phyloP scores from a whole-genome alignment of 129 eudicot genomes.

The Arctium minus region DNA sequence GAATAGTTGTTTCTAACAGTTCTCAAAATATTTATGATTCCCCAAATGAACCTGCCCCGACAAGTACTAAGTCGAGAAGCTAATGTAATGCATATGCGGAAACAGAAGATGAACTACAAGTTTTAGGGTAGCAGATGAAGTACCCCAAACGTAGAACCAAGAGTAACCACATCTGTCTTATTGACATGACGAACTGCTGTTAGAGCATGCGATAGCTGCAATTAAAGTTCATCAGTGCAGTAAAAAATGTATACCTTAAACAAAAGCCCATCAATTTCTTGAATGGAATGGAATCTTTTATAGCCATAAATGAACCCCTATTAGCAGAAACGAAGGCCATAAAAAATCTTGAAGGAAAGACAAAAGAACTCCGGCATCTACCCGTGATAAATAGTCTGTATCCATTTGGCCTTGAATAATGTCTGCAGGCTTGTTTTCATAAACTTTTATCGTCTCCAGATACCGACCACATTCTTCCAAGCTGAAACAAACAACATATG shows the following conservation, averaged over 20 bases:
- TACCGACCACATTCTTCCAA: slow-evolving; percentile 99
- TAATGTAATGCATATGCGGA: not conserved
- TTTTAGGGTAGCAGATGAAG: not conserved
- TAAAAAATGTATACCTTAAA: not conserved
- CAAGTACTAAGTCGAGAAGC: not conserved
- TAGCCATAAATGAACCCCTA: not conserved
- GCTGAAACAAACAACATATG: slow-evolving; percentile 34
- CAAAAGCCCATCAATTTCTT: not conserved
- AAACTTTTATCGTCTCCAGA: slow-evolving; percentile 90
- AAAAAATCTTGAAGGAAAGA: not conserved
- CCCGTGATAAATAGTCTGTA: slow-evolving; percentile 89
- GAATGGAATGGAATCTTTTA: not conserved
- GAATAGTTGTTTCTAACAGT: not conserved
- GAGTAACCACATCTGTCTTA: slow-evolving; percentile 97
- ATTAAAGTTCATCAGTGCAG: slow-evolving; percentile 11
- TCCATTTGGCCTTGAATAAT: slow-evolving; percentile 99
- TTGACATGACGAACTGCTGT: slow-evolving; percentile 91
- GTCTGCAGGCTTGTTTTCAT: slow-evolving; percentile 93
- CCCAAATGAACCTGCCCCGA: not conserved
- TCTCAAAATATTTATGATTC: not conserved
- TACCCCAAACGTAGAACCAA: slow-evolving; percentile 99
- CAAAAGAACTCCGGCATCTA: slow-evolving; percentile 15
- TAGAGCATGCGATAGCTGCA: slow-evolving; percentile 80
- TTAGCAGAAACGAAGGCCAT: not conserved
- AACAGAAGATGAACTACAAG: slow-evolving; percentile 1